Evolutionary conservation across 2,329 filamentous ascomycete genomes (phyloP).

Genomic region (Aspergillus hortae): DNA sequence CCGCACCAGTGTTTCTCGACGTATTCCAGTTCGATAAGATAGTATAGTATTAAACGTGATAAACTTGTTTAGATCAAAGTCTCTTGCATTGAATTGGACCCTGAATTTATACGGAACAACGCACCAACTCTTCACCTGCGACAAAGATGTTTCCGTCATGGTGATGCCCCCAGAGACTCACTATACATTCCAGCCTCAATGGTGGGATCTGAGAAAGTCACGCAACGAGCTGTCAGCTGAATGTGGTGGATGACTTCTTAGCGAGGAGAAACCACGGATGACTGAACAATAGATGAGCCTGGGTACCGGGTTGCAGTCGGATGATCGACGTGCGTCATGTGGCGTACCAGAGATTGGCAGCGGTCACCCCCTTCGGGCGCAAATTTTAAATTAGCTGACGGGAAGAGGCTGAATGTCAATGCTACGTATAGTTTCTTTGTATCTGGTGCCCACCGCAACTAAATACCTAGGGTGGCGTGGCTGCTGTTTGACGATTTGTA

Average conservation of each 20-base stretch:
- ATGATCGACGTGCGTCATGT: background rate
- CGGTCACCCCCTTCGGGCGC: background rate
- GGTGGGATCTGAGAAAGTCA: background rate
- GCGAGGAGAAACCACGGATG: background rate
- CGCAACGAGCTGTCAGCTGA: background rate
- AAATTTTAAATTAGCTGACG: background rate
- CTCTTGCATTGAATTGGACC: background rate
- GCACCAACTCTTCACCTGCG: background rate
- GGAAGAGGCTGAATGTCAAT: background rate
- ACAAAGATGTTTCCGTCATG: background rate
- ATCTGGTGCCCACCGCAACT: background rate
- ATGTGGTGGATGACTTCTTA: background rate
- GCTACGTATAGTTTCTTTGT: too few species aligned
- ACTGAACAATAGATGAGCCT: background rate
- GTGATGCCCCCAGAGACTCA: background rate
- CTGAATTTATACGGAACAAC: background rate
- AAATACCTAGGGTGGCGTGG: background rate
- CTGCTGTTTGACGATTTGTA: background rate
- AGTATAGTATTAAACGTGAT: background rate
- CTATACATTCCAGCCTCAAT: background rate
- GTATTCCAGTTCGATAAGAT: background rate
- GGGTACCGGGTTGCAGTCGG: background rate
- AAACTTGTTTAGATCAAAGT: background rate
- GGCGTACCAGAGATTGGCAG: background rate
- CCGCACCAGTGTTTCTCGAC: background rate